These are phyloP conservation scores for Capsicum pubescens DNA, from an alignment of 257 asterid species.

Conservation along the genomic window DNA sequence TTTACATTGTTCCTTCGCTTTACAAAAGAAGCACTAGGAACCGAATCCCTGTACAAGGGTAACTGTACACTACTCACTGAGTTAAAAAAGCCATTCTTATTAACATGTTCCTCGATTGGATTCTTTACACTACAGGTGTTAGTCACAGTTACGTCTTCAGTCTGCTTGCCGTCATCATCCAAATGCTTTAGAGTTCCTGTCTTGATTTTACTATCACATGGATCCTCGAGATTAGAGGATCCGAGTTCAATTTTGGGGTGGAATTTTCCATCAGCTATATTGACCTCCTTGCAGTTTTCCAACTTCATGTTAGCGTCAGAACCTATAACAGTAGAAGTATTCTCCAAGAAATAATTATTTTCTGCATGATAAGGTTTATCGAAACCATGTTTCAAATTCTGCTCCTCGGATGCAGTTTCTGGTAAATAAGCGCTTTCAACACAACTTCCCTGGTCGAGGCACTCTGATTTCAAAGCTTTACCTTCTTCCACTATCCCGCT, in stretches of 20 bases:
- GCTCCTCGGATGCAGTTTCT: slow-evolving; percentile 46
- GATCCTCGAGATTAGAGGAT: slow-evolving; percentile 28
- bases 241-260: slow-evolving; percentile 34
- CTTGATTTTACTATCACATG: slow-evolving; percentile 43
- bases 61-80: slow-evolving; percentile 85
- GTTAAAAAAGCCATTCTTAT: slow-evolving; percentile 61
- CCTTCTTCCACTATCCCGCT: slow-evolving; percentile 44
- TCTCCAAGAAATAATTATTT: slow-evolving; percentile 54
- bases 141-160: slow-evolving; percentile 51
- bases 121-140: slow-evolving; percentile 64
- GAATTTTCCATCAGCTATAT: slow-evolving; percentile 36
- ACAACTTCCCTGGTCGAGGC: slow-evolving; percentile 79
- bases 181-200: slow-evolving; percentile 41
- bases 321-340: slow-evolving; percentile 45
- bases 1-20: slow-evolving; percentile 82
- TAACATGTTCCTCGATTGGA: slow-evolving; percentile 43
- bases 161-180: slow-evolving; percentile 17
- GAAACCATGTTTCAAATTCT: slow-evolving; percentile 42
- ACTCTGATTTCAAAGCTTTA: slow-evolving; percentile 58
- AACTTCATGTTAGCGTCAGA: slow-evolving; percentile 49
- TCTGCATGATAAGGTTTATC: slow-evolving; percentile 46
- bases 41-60: slow-evolving; percentile 70
- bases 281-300: slow-evolving; percentile 42
- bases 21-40: slow-evolving; percentile 56
- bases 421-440: slow-evolving; percentile 74